Evolutionary conservation across 1,139 yeast genomes (phyloP).

Genomic region (Debaryomycetaceae sp.): DNA sequence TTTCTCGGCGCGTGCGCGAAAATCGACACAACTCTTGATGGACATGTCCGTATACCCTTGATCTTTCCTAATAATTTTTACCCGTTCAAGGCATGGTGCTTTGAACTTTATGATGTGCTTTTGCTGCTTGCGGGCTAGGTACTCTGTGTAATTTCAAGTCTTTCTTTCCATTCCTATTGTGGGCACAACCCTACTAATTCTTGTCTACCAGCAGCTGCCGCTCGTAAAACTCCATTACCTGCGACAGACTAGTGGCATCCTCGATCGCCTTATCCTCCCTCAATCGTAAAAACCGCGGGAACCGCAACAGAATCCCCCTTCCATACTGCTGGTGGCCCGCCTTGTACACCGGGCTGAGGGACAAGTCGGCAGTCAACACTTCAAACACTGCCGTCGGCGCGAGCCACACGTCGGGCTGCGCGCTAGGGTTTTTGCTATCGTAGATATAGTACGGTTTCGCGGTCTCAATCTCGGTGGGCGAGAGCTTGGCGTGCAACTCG

Average conservation of each 20-base stretch:
- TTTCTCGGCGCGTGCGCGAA: too few species aligned
- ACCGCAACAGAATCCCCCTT: slow-evolving; percentile 82
- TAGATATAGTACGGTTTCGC: slow-evolving; percentile 66
- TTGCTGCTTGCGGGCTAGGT: too few species aligned
- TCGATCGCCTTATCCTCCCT: slow-evolving; percentile 84
- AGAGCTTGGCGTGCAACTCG: slow-evolving; percentile 45
- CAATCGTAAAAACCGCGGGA: slow-evolving; percentile 78
- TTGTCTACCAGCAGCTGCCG: too few species aligned
- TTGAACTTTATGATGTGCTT: too few species aligned
- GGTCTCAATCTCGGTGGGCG: slow-evolving; percentile 54
- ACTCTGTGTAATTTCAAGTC: too few species aligned
- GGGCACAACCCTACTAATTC: too few species aligned
- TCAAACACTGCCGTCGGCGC: slow-evolving; percentile 85
- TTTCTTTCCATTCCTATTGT: too few species aligned
- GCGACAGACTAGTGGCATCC: slow-evolving; percentile 84
- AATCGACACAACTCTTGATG: too few species aligned
- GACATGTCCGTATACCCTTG: too few species aligned
- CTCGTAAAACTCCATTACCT: slow-evolving; percentile 82
- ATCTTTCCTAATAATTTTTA: too few species aligned
- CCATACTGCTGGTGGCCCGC: slow-evolving; percentile 75
- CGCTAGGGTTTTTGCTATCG: slow-evolving; percentile 50
- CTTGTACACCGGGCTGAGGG: slow-evolving; percentile 84
- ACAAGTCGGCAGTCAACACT: slow-evolving; percentile 87
- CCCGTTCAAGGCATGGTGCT: too few species aligned
- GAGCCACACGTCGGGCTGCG: slow-evolving; percentile 91